Evolutionary conservation across 2,329 filamentous ascomycete species (phyloP).

Genomic region (Epichloe uncinata): DNA sequence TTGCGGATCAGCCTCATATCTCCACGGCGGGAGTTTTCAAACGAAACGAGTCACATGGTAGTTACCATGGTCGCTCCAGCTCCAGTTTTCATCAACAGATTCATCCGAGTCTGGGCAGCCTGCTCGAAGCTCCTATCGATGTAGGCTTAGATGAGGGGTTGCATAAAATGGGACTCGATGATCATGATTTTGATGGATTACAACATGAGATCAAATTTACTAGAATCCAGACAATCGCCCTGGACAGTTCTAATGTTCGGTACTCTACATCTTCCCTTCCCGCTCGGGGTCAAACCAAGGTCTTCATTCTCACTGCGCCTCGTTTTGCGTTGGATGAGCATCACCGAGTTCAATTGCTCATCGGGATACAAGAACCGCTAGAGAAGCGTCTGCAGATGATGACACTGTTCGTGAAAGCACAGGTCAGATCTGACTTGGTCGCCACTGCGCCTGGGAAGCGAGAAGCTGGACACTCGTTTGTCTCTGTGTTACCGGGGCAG

Average conservation of each 20-base stretch:
- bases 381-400: slow-evolving; percentile 56
- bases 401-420: slow-evolving; percentile 43
- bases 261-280: slow-evolving; percentile 43
- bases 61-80: slow-evolving; percentile 25
- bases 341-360: slow-evolving; percentile 40
- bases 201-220: slow-evolving; percentile 59
- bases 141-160: slow-evolving; percentile 59
- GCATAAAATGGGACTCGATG: slow-evolving; percentile 58
- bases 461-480: slow-evolving; percentile 9
- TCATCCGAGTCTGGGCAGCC: slow-evolving; percentile 43
- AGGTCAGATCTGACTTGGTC: slow-evolving; percentile 17
- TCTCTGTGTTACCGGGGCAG: slow-evolving; percentile 28
- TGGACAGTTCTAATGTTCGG: slow-evolving; percentile 46
- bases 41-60: slow-evolving; percentile 57
- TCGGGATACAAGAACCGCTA: slow-evolving; percentile 57
- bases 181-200: slow-evolving; percentile 57
- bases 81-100: slow-evolving; percentile 31
- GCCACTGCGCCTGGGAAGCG: slow-evolving; percentile 12
- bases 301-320: slow-evolving; percentile 54
- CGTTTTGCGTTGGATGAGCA: slow-evolving; percentile 39
- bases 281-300: slow-evolving; percentile 41
- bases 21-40: slow-evolving; percentile 34
- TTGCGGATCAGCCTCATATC: slow-evolving; percentile 49
- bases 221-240: slow-evolving; percentile 54
- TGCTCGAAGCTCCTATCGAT: slow-evolving; percentile 56